Evolutionary conservation across 306 rosid genomes (phyloP).

Genomic region (Echinosophora koreensis): DNA sequence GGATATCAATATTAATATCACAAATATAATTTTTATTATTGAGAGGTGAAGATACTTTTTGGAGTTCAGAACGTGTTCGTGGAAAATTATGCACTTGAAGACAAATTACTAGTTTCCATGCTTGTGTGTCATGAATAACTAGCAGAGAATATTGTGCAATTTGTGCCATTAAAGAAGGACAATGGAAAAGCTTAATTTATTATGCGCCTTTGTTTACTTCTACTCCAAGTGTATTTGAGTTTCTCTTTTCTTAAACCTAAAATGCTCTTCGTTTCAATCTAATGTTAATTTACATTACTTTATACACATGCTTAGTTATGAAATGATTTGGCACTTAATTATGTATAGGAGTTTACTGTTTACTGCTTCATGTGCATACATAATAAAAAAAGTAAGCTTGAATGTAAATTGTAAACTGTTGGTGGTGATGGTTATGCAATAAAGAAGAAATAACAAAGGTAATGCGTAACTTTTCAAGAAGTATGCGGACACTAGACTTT

Average conservation of each 20-base stretch:
- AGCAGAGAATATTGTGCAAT: conserved; percentile 42
- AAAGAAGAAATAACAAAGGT: no score
- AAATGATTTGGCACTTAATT: conserved; percentile 29
- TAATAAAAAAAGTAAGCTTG: no score
- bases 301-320: conserved; percentile 23
- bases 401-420: no score
- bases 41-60: conserved; percentile 36
- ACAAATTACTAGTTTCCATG: conserved; percentile 52
- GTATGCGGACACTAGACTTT: no score
- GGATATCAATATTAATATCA: conserved; percentile 47
- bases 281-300: conserved; percentile 37
- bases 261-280: background rate
- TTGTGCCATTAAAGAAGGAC: conserved; percentile 44
- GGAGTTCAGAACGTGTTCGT: conserved; percentile 49
- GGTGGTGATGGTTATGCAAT: no score
- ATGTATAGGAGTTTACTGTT: background rate
- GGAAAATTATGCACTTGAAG: conserved; percentile 39
- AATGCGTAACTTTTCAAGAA: no score
- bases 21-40: conserved; percentile 14
- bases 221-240: background rate
- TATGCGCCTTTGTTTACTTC: conserved; percentile 7
- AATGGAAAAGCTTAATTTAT: conserved; percentile 37
- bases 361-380: background rate
- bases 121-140: conserved; percentile 44
- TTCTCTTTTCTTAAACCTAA: background rate